These are phyloP conservation scores for Quercus tomentella DNA, from an alignment of 331 rosid species.

Conservation along the genomic window DNA sequence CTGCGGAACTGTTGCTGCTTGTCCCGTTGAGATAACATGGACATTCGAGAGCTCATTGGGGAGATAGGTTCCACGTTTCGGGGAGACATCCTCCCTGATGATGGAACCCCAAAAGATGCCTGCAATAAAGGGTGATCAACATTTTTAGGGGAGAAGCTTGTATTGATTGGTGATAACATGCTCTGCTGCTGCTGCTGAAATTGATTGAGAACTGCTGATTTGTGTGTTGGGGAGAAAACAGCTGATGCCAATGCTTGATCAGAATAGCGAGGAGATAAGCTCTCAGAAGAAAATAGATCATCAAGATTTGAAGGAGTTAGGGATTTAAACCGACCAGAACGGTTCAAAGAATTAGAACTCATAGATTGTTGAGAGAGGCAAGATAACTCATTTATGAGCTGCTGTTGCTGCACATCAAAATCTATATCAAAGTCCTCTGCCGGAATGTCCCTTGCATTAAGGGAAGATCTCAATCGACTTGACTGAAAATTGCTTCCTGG, in stretches of 20 bases:
- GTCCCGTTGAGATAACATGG: slow-evolving; percentile 75
- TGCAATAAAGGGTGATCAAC: slow-evolving; percentile 67
- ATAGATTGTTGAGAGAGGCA: slow-evolving; percentile 61
- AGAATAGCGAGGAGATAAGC: slow-evolving; percentile 75
- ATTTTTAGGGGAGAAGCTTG: slow-evolving; percentile 65
- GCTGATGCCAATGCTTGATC: slow-evolving; percentile 68
- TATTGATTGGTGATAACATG: slow-evolving; percentile 78
- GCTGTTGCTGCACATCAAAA: slow-evolving; percentile 79
- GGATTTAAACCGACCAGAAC: slow-evolving; percentile 71
- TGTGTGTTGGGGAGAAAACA: slow-evolving; percentile 84
- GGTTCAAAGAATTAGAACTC: slow-evolving; percentile 59
- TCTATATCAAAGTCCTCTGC: slow-evolving; percentile 68
- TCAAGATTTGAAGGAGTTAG: slow-evolving; percentile 83
- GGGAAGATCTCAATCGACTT: slow-evolving; percentile 84
- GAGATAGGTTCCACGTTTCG: slow-evolving; percentile 84
- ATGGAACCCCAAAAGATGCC: slow-evolving; percentile 64
- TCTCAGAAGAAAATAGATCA: slow-evolving; percentile 85
- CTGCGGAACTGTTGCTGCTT: slow-evolving; percentile 91
- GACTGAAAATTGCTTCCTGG: slow-evolving; percentile 86
- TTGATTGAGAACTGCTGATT: slow-evolving; percentile 78
- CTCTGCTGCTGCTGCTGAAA: slow-evolving; percentile 93
- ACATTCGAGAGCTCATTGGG: slow-evolving; percentile 70
- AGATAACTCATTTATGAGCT: slow-evolving; percentile 62
- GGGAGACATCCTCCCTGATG: slow-evolving; percentile 89
- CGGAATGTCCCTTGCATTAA: slow-evolving; percentile 78